A percentile compares a stretch with the other conserved stretches of the same genome.
Conservation (phyloP, 2,329 filamentous ascomycete species). For the Fusarium kyushuense region DNA sequence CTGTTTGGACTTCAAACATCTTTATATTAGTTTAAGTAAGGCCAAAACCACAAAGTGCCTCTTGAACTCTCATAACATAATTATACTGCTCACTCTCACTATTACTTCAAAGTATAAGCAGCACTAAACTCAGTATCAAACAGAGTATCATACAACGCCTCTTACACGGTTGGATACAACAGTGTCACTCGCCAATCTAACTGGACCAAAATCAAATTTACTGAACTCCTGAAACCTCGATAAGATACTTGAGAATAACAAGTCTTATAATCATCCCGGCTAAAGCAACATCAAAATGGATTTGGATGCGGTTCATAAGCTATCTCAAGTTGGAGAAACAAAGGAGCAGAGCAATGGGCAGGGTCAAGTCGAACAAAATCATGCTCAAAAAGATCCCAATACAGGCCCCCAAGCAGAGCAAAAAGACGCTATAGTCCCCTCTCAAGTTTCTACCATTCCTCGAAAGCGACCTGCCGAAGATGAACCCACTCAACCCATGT, state of each 20-base stretch:
- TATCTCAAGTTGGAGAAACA: not conserved
- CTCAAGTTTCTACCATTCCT: constrained; percentile 8
- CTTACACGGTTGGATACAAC: constrained; percentile 18
- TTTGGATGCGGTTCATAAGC: not conserved
- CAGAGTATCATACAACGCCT: not conserved
- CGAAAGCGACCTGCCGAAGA: constrained; percentile 18
- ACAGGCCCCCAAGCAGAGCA: not conserved
- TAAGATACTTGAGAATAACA: not conserved
- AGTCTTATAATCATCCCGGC: not conserved
- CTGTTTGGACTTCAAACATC: not conserved
- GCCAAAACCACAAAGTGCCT: not conserved
- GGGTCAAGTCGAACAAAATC: not conserved
- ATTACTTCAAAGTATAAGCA: not conserved
- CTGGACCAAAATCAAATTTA: not conserved
- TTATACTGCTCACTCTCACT: rapidly evolving
- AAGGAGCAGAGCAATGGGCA: not conserved
- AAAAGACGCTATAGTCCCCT: not conserved
- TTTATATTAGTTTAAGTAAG: not conserved
- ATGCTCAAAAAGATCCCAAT: not conserved
- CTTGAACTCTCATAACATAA: too few species aligned
- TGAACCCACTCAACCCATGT: constrained; percentile 60
- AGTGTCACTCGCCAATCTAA: not conserved
- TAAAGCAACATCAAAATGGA: not conserved
- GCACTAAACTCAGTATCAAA: not conserved
- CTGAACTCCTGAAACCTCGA: not conserved